Conservation (phyloP, 73 alveolate species). For the Paramecium primaurelia region DNA sequence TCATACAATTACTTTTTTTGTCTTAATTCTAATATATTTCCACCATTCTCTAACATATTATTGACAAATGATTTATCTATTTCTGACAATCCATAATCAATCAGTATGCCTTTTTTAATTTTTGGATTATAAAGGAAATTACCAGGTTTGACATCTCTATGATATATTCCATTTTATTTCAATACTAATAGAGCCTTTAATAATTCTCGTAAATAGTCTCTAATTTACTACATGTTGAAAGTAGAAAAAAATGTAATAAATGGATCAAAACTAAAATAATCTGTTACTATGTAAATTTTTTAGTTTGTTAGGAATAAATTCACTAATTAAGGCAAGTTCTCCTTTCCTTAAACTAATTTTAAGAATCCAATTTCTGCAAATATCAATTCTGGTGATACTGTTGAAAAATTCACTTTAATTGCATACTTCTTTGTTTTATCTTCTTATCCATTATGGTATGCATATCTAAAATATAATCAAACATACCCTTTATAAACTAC, state of each 20-base stretch:
- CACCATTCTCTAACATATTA: conserved; percentile 64
- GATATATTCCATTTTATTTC: conserved; percentile 82
- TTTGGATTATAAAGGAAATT: conserved; percentile 85
- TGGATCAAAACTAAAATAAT: conserved; percentile 38
- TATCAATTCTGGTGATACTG: conserved; percentile 53
- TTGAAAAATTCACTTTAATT: conserved; percentile 39
- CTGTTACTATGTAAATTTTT: conserved; percentile 38
- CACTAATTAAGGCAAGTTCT: conserved; percentile 40
- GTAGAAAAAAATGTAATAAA: conserved; percentile 63
- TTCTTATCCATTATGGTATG: neutral
- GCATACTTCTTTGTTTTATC: conserved; percentile 53
- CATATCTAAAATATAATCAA: neutral
- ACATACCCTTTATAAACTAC: conserved; percentile 50
- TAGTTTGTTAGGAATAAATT: conserved; percentile 3
- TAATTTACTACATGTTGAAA: conserved; percentile 64
- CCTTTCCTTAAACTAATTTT: conserved; percentile 32
- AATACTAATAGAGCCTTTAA: conserved; percentile 76
- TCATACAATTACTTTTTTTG: neutral
- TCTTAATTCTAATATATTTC: conserved; percentile 61
- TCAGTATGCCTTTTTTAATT: conserved; percentile 79
- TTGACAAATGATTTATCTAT: conserved; percentile 73
- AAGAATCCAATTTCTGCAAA: conserved; percentile 49
- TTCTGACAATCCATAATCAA: conserved; percentile 93
- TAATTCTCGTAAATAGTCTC: conserved; percentile 76
- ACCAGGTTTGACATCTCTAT: conserved; percentile 95